A percentile compares a stretch with the other conserved stretches of the same genome.
phyloP scores from a whole-genome alignment of 1,139 yeast genomes.

The Diutina ranongensis region DNA sequence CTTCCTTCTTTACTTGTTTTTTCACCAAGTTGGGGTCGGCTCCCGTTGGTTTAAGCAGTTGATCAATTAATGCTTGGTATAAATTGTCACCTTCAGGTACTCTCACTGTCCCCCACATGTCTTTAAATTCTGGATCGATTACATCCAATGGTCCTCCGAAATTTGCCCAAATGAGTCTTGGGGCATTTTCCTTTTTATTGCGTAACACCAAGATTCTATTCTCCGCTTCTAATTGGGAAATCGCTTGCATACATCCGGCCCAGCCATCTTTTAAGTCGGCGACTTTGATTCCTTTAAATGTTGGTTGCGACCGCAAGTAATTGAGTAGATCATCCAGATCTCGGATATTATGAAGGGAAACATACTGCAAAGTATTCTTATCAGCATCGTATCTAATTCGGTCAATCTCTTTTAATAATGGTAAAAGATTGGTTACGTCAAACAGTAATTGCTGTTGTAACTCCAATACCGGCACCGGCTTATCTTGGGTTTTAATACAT shows the following conservation, averaged over 20 bases:
- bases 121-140: constrained; percentile 73
- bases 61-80: constrained; percentile 66
- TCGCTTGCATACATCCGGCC: constrained; percentile 79
- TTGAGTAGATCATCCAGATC: constrained; percentile 66
- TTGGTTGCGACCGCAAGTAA: constrained; percentile 68
- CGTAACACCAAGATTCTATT: constrained; percentile 72
- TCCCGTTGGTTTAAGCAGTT: constrained; percentile 90
- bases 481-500: constrained; percentile 57
- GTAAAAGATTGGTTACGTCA: constrained; percentile 40
- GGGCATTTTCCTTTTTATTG: constrained; percentile 85
- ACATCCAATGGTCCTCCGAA: constrained; percentile 61
- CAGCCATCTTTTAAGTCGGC: constrained; percentile 93
- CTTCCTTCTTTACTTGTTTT: constrained; percentile 48
- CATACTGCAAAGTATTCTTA: constrained; percentile 65
- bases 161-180: constrained; percentile 88
- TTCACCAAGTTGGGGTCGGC: constrained; percentile 88
- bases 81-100: constrained; percentile 75
- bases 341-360: constrained; percentile 80
- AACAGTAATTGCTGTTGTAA: constrained; percentile 45
- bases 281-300: constrained; percentile 81
- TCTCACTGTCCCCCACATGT: constrained; percentile 68
- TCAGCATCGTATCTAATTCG: constrained; percentile 55
- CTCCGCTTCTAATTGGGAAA: constrained; percentile 64
- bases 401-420: constrained; percentile 63
- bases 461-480: constrained; percentile 53